Evolutionary conservation across 768 basidiomycete species (phyloP).

Genomic region (Lactarius sp.): DNA sequence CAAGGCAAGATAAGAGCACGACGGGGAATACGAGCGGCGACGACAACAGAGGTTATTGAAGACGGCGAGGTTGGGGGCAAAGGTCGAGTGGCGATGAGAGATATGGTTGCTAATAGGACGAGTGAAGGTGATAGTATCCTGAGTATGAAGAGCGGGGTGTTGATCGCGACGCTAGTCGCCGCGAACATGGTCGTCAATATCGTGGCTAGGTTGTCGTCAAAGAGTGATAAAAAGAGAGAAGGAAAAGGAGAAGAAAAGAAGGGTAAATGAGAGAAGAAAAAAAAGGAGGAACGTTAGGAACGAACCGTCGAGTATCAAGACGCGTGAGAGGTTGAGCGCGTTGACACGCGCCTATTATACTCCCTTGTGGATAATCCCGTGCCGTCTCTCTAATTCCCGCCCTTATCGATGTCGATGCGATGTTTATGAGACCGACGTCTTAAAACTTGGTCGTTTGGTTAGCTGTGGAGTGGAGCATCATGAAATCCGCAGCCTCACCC

Average conservation of each 20-base stretch:
- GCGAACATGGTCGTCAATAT: slow-evolving; percentile 17
- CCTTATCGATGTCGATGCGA: neutral
- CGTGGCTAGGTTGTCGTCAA: slow-evolving; percentile 18
- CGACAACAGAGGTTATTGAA: slow-evolving; percentile 73
- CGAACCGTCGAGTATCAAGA: neutral
- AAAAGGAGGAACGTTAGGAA: neutral
- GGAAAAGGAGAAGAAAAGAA: neutral
- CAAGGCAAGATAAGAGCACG: slow-evolving; percentile 67
- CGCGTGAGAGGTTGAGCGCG: slow-evolving; percentile 6
- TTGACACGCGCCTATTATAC: slow-evolving; percentile 6
- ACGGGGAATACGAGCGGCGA: slow-evolving; percentile 68
- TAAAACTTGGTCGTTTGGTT: too few species aligned
- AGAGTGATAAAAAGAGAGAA: slow-evolving; percentile 1
- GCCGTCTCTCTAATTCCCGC: neutral
- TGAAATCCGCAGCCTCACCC: slow-evolving; percentile 2
- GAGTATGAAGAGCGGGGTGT: slow-evolving; percentile 47
- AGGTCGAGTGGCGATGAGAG: slow-evolving; percentile 50
- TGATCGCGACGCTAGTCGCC: slow-evolving; percentile 22
- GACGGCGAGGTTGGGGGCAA: slow-evolving; percentile 44
- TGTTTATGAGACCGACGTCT: too few species aligned
- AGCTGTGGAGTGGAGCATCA: neutral
- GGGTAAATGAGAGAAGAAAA: neutral
- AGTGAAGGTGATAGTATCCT: slow-evolving; percentile 65
- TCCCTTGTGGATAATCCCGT: neutral
- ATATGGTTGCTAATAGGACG: slow-evolving; percentile 56